Percentiles rank a stretch among this genome's conserved stretches.
Evolutionary conservation across 129 eudicot genomes (phyloP).

Genomic region (Lactuca sativa): DNA sequence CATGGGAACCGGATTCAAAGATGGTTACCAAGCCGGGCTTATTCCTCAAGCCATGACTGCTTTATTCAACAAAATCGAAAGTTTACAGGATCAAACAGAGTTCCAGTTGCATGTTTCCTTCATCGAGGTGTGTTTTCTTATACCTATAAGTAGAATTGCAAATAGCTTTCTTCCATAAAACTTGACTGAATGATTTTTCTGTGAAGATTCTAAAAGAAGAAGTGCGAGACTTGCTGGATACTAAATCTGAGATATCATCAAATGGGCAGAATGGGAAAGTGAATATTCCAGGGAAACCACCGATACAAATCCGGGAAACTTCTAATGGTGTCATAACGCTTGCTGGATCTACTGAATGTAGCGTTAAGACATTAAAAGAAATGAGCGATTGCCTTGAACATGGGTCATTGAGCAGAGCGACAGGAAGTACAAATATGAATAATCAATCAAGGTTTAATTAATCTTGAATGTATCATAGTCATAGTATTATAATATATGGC

Average conservation of each 20-base stretch:
- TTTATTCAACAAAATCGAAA: slow-evolving; percentile 76
- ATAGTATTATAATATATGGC: too few species aligned
- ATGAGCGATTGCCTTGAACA: slow-evolving; percentile 95
- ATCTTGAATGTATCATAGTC: background rate
- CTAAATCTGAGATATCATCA: slow-evolving; percentile 60
- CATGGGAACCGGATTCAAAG: slow-evolving; percentile 90
- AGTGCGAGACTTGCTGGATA: slow-evolving; percentile 90
- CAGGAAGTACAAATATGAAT: slow-evolving; percentile 99
- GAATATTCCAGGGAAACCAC: slow-evolving; percentile 78
- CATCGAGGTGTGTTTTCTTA: slow-evolving; percentile 65
- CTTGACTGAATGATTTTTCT: slow-evolving; percentile 22
- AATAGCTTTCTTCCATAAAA: slow-evolving; percentile 1
- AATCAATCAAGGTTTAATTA: slow-evolving; percentile 86
- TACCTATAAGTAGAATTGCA: background rate
- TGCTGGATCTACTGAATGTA: slow-evolving; percentile 91
- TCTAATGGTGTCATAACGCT: slow-evolving; percentile 94
- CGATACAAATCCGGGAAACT: slow-evolving; percentile 96
- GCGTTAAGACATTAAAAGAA: slow-evolving; percentile 83
- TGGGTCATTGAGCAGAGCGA: slow-evolving; percentile 96
- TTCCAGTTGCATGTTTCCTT: slow-evolving; percentile 92
- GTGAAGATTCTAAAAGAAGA: slow-evolving; percentile 96
- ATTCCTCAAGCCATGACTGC: slow-evolving; percentile 88
- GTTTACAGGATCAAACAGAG: slow-evolving; percentile 66
- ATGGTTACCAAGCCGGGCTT: slow-evolving; percentile 75
- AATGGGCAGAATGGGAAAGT: slow-evolving; percentile 61